Percentiles rank a stretch among this genome's conserved stretches.
phyloP scores from a whole-genome alignment of 192 early-diverging fungal genomes.

The Coemansia sp. region DNA sequence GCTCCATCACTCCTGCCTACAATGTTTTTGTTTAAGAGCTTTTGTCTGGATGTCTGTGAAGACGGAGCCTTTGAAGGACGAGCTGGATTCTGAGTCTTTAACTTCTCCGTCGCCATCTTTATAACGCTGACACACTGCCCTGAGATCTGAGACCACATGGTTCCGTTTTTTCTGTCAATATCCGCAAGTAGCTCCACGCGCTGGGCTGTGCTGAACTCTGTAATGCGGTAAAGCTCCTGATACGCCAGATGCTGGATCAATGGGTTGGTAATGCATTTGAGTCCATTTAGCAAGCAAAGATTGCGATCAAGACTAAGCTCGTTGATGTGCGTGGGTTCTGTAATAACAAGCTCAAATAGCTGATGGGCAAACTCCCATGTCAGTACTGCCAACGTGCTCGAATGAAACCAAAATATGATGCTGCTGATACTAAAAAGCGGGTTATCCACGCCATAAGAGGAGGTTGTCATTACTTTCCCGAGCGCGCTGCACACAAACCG shows the following conservation, averaged over 20 bases:
- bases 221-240: constrained; percentile 48
- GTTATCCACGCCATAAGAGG: constrained; percentile 43
- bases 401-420: constrained; percentile 42
- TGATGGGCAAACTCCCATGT: constrained; percentile 54
- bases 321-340: constrained; percentile 50
- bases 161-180: constrained; percentile 38
- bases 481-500: constrained; percentile 34
- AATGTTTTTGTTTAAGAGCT: background rate
- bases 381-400: constrained; percentile 26
- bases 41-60: background rate
- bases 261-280: constrained; percentile 20
- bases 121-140: constrained; percentile 40
- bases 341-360: constrained; percentile 48
- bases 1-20: constrained; percentile 25
- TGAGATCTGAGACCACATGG: constrained; percentile 50
- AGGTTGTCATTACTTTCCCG: constrained; percentile 33
- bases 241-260: constrained; percentile 49
- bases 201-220: constrained; percentile 33
- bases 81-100: constrained; percentile 24
- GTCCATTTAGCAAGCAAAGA: constrained; percentile 41
- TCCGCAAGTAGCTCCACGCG: constrained; percentile 37
- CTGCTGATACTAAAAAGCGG: constrained; percentile 39
- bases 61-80: constrained; percentile 8
- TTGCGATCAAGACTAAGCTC: constrained; percentile 49
- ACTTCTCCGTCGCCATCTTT: constrained; percentile 27